Percentiles rank a stretch among this genome's conserved stretches.
These are phyloP conservation scores for Leucocoprinus leucothites DNA, from an alignment of 768 basidiomycete species.

Conservation along the genomic window DNA sequence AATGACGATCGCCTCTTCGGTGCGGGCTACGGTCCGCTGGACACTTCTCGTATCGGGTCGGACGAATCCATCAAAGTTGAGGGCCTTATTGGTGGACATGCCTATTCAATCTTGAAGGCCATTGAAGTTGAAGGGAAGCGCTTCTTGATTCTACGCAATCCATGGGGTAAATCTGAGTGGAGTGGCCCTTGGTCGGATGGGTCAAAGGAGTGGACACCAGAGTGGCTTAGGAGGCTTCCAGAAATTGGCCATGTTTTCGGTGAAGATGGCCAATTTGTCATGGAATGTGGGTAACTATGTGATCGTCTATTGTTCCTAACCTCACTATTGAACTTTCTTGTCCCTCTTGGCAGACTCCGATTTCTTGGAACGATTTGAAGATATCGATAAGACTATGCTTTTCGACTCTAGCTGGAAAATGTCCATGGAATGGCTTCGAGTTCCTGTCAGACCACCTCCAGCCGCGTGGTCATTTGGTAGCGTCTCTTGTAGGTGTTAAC, in stretches of 20 bases:
- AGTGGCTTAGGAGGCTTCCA: conserved; percentile 35
- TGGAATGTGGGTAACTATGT: conserved; percentile 23
- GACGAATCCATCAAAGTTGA: conserved; percentile 15
- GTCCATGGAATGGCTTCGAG: conserved; percentile 39
- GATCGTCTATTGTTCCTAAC: too few relatives aligned
- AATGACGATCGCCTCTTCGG: conserved; percentile 28
- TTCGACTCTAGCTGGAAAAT: conserved; percentile 41
- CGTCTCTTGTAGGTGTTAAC: too few relatives aligned
- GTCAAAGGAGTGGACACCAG: conserved; percentile 39
- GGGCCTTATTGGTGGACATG: conserved; percentile 33
- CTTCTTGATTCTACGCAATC: conserved; percentile 44
- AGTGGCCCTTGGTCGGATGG: conserved; percentile 43
- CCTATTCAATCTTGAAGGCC: conserved; percentile 40
- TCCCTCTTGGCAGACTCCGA: too few relatives aligned
- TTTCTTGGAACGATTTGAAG: too few relatives aligned
- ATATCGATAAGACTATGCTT: conserved; percentile 20
- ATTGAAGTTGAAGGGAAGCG: conserved; percentile 39
- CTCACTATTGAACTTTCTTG: too few relatives aligned
- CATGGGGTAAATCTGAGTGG: conserved; percentile 42
- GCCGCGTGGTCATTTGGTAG: conserved; percentile 35
- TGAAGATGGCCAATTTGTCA: conserved; percentile 42
- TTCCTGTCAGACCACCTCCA: conserved; percentile 28
- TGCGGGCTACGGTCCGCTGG: too few relatives aligned
- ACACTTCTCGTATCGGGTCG: conserved; percentile 3
- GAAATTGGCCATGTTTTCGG: conserved; percentile 36